A percentile compares a stretch with the other conserved stretches of the same genome.
These are phyloP conservation scores for Aureobasidium pullulans DNA, from an alignment of 2,329 filamentous ascomycete species.

Conservation along the genomic window DNA sequence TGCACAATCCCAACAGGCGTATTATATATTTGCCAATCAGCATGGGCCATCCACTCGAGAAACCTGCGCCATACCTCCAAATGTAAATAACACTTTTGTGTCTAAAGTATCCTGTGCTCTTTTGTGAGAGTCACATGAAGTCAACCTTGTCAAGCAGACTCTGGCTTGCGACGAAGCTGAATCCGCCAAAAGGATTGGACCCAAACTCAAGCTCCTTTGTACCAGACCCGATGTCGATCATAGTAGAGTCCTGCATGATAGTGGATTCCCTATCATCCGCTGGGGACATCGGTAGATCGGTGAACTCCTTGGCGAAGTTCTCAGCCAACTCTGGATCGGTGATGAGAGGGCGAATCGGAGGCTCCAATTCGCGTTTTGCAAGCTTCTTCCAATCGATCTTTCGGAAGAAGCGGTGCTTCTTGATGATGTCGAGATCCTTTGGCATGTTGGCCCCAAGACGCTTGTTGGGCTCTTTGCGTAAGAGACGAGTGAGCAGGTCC, in stretches of 20 bases:
- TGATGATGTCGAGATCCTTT: constrained; percentile 77
- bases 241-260: constrained; percentile 8
- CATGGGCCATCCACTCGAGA: background rate
- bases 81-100: background rate
- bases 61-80: background rate
- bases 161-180: constrained; percentile 46
- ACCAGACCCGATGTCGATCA: constrained; percentile 16
- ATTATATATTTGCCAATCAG: background rate
- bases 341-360: constrained; percentile 87
- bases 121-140: constrained; percentile 20
- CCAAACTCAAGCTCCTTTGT: constrained; percentile 19
- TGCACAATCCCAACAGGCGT: no score
- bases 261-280: constrained; percentile 37
- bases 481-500: constrained; percentile 79
- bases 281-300: constrained; percentile 72
- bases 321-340: constrained; percentile 93
- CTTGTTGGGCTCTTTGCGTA: constrained; percentile 89
- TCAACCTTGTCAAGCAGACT: constrained; percentile 39
- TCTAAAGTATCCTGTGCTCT: background rate
- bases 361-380: constrained; percentile 70
- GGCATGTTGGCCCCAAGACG: constrained; percentile 82
- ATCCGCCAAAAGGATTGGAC: constrained; percentile 45
- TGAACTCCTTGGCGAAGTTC: constrained; percentile 94
- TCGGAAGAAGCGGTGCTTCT: constrained; percentile 91
- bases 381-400: constrained; percentile 93